Conservation (phyloP, 805 yeast genomes). For the Candida namnaoensis region DNA sequence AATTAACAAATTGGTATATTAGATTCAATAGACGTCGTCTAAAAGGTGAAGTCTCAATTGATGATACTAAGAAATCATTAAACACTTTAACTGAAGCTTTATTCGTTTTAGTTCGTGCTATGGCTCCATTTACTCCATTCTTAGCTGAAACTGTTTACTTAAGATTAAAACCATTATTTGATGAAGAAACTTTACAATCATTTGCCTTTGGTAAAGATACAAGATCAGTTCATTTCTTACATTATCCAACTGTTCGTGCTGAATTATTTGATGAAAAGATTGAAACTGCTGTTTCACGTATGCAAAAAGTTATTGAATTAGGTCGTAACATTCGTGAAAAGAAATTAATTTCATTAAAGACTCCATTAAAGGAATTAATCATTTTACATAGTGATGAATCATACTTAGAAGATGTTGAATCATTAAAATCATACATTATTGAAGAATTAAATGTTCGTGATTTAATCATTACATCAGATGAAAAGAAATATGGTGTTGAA, state of each 20-base stretch:
- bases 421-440: conserved; percentile 66
- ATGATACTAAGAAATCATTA: conserved; percentile 79
- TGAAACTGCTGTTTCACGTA: conserved; percentile 84
- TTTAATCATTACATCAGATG: conserved; percentile 81
- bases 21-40: conserved; percentile 97
- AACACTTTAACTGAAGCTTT: conserved; percentile 89
- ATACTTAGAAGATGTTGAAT: conserved; percentile 71
- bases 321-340: conserved; percentile 97
- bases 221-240: conserved; percentile 88
- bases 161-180: conserved; percentile 55
- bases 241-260: conserved; percentile 78
- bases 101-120: conserved; percentile 82
- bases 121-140: conserved; percentile 99
- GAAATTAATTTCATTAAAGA: conserved; percentile 87
- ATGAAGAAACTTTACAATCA: conserved; percentile 44
- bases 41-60: conserved; percentile 86
- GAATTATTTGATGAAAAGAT: conserved; percentile 76
- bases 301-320: conserved; percentile 94
- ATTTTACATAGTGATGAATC: conserved; percentile 72
- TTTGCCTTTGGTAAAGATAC: conserved; percentile 40
- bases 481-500: conserved; percentile 83
- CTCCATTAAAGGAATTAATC: conserved; percentile 84
- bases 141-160: conserved; percentile 85
- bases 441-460: conserved; percentile 94
- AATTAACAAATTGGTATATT: conserved; percentile 97